Base-by-base conservation (phyloP, 2,329 filamentous ascomycete species). In the Epichloe glyceriae region DNA sequence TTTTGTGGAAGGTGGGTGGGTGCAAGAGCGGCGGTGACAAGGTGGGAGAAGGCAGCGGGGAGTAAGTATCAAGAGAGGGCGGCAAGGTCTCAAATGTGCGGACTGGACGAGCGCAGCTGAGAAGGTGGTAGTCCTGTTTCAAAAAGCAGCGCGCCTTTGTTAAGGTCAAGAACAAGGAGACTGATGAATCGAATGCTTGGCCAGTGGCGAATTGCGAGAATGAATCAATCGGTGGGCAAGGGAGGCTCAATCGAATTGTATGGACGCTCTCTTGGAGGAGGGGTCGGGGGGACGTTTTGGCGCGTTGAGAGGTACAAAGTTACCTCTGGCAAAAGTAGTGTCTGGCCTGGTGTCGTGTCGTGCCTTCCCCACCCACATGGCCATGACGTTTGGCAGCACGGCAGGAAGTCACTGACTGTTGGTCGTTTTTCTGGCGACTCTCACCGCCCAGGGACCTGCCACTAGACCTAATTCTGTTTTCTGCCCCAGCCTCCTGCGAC, bases 221-320 rank as follows among this genome's bases (percentile, higher is more conserved):
- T 47, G 41, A 40, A 43, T 19, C 34, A 15, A 34, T 45, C 39
- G 26, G 22, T 30, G 20, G 35, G 39, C 19, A 34, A 46, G 37
- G 42, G 47, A 50, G 39, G 43, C 26, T 47, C n/a, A 17, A 38
- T 38, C 42, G 38, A 41, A 15, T n/a, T n/a, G n/a, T 3, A 8
- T 22, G 39, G 26, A 30, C 26, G 26, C 26, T 8, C 26, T 30
- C 26, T 30, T 30, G 26, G 26, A 8, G 53, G 49, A 22, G 22
- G 22, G 22, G n/a, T n/a, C 3, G 56, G 55, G 52, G 54, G 50
- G 56, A 53, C 49, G 51, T 52, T 52, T 46, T 52, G 56, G 45
- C 61, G 61, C 61, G 61, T 63, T 62, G 59, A 63, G 61, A 60
- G 61, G 57, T 58, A 56, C 53, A 15, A 17, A 10, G 14, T 39